A percentile compares a stretch with the other conserved stretches of the same genome.
Conservation (phyloP, 2,329 filamentous ascomycete species). For the Anthostomella pinea region DNA sequence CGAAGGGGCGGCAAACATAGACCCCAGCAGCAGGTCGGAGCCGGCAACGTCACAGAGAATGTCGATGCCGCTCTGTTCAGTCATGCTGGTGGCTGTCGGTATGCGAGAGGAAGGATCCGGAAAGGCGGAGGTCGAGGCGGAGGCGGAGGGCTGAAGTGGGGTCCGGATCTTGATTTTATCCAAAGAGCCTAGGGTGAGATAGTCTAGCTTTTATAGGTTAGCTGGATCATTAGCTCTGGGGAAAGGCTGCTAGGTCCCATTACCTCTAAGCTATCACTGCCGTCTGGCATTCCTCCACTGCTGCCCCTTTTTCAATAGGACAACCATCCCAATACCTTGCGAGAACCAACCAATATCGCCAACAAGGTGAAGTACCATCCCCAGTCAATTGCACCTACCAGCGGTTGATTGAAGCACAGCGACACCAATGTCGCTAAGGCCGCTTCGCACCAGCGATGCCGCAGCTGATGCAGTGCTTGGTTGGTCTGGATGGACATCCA, state of each 20-base stretch:
- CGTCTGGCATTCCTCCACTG: too few species aligned
- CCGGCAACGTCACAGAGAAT: conserved; percentile 30
- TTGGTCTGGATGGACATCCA: conserved; percentile 4
- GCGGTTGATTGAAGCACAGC: conserved; percentile 5
- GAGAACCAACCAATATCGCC: conserved; percentile 1
- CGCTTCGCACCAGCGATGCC: conserved; percentile 4
- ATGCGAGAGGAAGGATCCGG: neutral
- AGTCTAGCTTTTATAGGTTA: too few species aligned
- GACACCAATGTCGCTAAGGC: conserved; percentile 3
- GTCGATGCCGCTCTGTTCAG: conserved; percentile 28
- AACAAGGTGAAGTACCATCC: conserved; percentile 6
- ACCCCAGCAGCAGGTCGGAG: conserved; percentile 16
- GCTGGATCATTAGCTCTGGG: too few species aligned
- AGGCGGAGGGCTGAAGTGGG: neutral
- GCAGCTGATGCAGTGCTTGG: conserved; percentile 7
- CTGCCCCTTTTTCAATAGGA: too few species aligned
- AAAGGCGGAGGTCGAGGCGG: conserved; percentile 4
- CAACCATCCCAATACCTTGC: too few species aligned
- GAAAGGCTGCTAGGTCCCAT: too few species aligned
- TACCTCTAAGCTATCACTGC: too few species aligned
- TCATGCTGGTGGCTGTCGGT: conserved; percentile 14
- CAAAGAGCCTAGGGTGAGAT: too few species aligned
- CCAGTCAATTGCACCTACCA: conserved; percentile 2
- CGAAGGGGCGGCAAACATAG: conserved; percentile 5
- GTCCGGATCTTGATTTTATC: too few species aligned